Base-by-base conservation (phyloP, 163 green algal genomes). In the Coccomyxa subellipsoidea region DNA sequence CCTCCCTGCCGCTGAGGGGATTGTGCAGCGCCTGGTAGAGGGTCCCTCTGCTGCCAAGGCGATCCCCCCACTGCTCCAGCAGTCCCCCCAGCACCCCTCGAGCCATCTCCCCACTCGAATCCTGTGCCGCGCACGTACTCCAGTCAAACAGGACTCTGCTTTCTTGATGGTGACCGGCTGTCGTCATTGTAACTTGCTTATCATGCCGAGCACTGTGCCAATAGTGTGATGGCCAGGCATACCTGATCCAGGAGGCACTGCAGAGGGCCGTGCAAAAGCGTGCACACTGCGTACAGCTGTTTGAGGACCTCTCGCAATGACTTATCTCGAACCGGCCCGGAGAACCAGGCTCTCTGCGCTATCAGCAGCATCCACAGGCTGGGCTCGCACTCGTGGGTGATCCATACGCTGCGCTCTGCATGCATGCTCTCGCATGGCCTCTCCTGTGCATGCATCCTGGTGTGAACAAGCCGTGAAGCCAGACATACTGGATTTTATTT, bases 251-350 rank as follows among this genome's bases (percentile, higher is more conserved):
- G 59, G 54, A 84, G 75, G 27, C 66, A 31, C 4, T 38, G 35
- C 39, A 91, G 66, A 1, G 79, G 70, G 38, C 85, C 85, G 38
- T 89, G 85, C 54, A 91, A 72, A 35, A 91, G 80, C 23, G 80
- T 72, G 59, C 83, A 80, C 29, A 88, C 72, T 25, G 79, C 54
- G 78, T 91, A 81, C 54, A 82, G 40, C 36, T 53, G 69, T 4
- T 25, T 80, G 31, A 91, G 81, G 6, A 84, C 47, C 12, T 36
- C 23, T 35, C 54, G 76, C 70, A 87, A 80, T 18, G 69, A 76
- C 7, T 78, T 79, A 36, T 89, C 85, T 23, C 79, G 29, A 81
- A 78, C 59, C 78, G n/a, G 59, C 66, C 38, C 18, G 31, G 27
- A n/a, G 32, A 47, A 27, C 31, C 31, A 77, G 70, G 3, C 4